These are phyloP conservation scores for Cichorium intybus DNA, from an alignment of 140 eudicot genomes.

Conservation along the genomic window DNA sequence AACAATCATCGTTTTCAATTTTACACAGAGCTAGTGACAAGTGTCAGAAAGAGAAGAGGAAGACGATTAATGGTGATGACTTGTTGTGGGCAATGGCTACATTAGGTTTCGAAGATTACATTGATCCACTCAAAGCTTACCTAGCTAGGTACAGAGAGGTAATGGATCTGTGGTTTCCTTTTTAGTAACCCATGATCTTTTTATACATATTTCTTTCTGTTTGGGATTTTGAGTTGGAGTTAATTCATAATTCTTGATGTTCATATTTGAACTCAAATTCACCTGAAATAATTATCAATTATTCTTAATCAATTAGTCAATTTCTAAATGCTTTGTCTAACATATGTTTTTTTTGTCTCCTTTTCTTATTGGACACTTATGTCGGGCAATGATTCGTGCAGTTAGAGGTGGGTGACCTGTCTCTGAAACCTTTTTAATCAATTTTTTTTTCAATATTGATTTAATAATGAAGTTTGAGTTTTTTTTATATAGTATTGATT, in stretches of 20 bases:
- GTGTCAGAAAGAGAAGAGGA: slow-evolving; percentile 81
- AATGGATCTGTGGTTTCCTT: slow-evolving; percentile 5
- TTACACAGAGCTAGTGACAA: slow-evolving; percentile 69
- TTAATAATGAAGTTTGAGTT: background rate
- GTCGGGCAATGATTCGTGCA: slow-evolving; percentile 27
- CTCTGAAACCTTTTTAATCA: background rate
- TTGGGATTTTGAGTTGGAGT: no score
- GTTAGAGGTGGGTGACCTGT: slow-evolving; percentile 57
- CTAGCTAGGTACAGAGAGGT: slow-evolving; percentile 84
- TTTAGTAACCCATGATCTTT: background rate
- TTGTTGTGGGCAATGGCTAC: slow-evolving; percentile 84
- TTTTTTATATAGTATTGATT: background rate
- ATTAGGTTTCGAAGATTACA: slow-evolving; percentile 73
- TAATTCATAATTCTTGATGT: background rate
- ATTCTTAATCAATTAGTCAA: background rate
- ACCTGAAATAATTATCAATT: background rate
- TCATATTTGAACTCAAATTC: slow-evolving; percentile 1
- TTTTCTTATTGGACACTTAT: slow-evolving; percentile 21
- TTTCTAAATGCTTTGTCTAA: slow-evolving; percentile 13
- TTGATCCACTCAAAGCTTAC: slow-evolving; percentile 71
- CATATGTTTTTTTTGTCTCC: slow-evolving; percentile 5
- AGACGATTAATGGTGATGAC: slow-evolving; percentile 81
- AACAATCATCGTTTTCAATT: background rate
- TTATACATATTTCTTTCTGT: no score
- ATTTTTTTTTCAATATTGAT: slow-evolving; percentile 1